Conservation (phyloP, 1,284 basidiomycete genomes). For the Crucibulum parvulum region DNA sequence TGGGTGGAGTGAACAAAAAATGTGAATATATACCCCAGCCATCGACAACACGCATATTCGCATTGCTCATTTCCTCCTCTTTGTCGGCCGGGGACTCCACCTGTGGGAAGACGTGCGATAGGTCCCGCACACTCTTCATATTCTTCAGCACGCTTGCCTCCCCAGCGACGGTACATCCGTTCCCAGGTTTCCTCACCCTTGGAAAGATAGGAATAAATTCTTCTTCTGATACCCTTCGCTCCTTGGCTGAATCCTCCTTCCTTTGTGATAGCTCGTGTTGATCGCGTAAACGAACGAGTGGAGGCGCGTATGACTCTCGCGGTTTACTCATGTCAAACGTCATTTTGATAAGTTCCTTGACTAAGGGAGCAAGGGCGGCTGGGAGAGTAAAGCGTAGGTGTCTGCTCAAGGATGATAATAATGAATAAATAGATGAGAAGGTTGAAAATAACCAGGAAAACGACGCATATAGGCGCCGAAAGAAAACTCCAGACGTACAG, state of each 20-base stretch:
- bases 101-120: conserved; percentile 28
- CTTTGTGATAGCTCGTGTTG: no score
- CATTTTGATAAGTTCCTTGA: neutral
- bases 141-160: conserved; percentile 18
- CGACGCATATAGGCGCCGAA: neutral
- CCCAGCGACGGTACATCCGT: neutral
- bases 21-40: conserved; percentile 58
- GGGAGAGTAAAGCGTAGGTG: no score
- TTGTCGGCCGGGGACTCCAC: conserved; percentile 35
- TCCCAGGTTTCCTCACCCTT: conserved; percentile 31
- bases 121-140: conserved; percentile 29
- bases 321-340: neutral
- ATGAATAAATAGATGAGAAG: neutral
- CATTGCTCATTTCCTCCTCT: conserved; percentile 47
- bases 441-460: neutral
- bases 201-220: conserved; percentile 53
- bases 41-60: conserved; percentile 60
- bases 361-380: no score
- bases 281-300: no score
- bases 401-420: no score
- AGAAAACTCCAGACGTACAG: conserved; percentile 23
- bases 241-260: conserved; percentile 5
- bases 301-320: neutral
- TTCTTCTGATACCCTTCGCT: conserved; percentile 15
- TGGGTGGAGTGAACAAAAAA: neutral